These are phyloP conservation scores for Euryodendron excelsum DNA, from an alignment of 148 eudicot genomes.

Conservation along the genomic window DNA sequence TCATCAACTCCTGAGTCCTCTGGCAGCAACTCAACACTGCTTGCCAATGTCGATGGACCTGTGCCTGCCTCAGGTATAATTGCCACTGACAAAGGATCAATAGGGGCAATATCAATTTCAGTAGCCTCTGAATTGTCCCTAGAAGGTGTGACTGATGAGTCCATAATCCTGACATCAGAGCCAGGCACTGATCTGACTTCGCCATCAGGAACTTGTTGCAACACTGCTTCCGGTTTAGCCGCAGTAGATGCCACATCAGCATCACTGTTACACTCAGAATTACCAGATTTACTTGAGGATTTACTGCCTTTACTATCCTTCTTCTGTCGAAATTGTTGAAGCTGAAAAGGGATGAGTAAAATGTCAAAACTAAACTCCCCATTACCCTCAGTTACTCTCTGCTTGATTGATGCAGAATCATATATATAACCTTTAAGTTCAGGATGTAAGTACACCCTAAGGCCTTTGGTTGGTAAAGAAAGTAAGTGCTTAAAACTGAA, in stretches of 20 bases:
- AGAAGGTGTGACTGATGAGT: constrained; percentile 24
- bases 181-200: constrained; percentile 24
- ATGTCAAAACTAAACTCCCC: constrained; percentile 18
- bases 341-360: constrained; percentile 43
- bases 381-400: neutral
- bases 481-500: neutral
- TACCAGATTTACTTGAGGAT: constrained; percentile 44
- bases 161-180: constrained; percentile 9
- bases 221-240: constrained; percentile 19
- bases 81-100: constrained; percentile 25
- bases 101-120: constrained; percentile 13
- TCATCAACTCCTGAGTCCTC: constrained; percentile 27
- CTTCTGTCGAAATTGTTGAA: constrained; percentile 86
- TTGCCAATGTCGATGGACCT: constrained; percentile 14
- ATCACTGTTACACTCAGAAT: constrained; percentile 37
- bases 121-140: constrained; percentile 20
- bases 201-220: constrained; percentile 28
- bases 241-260: constrained; percentile 23
- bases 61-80: constrained; percentile 17
- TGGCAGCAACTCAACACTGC: constrained; percentile 14
- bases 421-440: neutral
- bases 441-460: neutral
- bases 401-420: neutral
- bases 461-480: no score
- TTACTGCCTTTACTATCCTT: constrained; percentile 62